phyloP scores from a whole-genome alignment of 441 rosid genomes.

The Gossypium schwendimanii region DNA sequence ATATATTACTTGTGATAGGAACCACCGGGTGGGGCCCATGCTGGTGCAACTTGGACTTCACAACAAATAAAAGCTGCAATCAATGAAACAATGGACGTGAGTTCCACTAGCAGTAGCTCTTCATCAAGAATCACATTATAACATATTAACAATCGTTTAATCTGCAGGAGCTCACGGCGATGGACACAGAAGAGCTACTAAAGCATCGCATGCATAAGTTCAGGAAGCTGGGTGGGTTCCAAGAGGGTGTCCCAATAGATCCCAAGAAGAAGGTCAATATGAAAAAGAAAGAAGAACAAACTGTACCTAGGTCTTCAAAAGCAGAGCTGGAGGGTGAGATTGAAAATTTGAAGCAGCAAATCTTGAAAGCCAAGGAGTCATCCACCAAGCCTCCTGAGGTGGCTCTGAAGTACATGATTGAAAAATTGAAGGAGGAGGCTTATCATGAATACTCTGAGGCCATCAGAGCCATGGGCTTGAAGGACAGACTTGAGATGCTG shows the following conservation, averaged over 20 bases:
- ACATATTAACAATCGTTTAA: background rate
- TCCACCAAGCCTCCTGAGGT: conserved; percentile 41
- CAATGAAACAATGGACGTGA: conserved; percentile 60
- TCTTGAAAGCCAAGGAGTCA: conserved; percentile 57
- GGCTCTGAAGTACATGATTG: conserved; percentile 53
- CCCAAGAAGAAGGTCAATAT: conserved; percentile 50
- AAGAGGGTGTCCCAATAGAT: conserved; percentile 51
- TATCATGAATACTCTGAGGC: conserved; percentile 68
- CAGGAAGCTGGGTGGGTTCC: conserved; percentile 62
- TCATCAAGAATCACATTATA: background rate
- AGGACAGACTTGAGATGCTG: conserved; percentile 40
- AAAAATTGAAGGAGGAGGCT: conserved; percentile 57
- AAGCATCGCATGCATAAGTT: conserved; percentile 62
- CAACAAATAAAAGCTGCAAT: conserved; percentile 68
- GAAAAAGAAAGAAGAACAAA: conserved; percentile 56
- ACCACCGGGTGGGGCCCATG: conserved; percentile 92
- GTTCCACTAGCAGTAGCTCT: conserved; percentile 20
- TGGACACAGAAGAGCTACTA: conserved; percentile 54
- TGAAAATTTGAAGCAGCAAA: conserved; percentile 57
- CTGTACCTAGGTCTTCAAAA: conserved; percentile 26
- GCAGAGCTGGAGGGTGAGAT: conserved; percentile 48
- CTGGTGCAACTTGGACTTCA: conserved; percentile 73
- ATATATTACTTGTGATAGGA: conserved; percentile 37
- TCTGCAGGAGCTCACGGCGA: conserved; percentile 52
- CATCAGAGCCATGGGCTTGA: conserved; percentile 45